Conservation (phyloP, 306 rosid genomes). For the Pyrus bretschneideri region DNA sequence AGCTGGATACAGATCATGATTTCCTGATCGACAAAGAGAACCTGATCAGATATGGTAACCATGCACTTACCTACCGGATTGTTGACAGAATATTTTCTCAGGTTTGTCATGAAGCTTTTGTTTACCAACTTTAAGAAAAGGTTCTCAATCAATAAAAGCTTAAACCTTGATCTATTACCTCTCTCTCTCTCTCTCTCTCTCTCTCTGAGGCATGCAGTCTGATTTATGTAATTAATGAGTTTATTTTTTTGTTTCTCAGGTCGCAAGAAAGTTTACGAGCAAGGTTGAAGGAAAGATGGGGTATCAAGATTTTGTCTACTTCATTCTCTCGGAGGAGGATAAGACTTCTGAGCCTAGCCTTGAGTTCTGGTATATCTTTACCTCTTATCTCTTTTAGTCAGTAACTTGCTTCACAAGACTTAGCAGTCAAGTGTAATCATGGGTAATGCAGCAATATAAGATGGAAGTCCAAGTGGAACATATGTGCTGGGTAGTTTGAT, state of each 20-base stretch:
- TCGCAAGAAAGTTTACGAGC: slow-evolving; percentile 88
- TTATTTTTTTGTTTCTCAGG: slow-evolving; percentile 39
- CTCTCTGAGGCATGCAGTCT: background rate
- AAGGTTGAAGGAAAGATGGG: slow-evolving; percentile 98
- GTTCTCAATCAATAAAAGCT: background rate
- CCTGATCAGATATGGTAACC: slow-evolving; percentile 97
- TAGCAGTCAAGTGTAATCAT: background rate
- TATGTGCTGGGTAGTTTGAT: background rate
- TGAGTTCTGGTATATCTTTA: slow-evolving; percentile 75
- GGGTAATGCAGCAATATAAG: background rate
- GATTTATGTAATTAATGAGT: slow-evolving; percentile 11
- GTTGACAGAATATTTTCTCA: slow-evolving; percentile 99
- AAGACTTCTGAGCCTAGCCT: slow-evolving; percentile 95
- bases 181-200: background rate
- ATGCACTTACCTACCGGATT: slow-evolving; percentile 94
- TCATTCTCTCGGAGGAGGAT: slow-evolving; percentile 96
- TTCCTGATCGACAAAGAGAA: slow-evolving; percentile 97
- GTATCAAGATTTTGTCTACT: slow-evolving; percentile 97
- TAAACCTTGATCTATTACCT: background rate
- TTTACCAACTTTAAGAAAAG: slow-evolving; percentile 9
- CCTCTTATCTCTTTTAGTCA: slow-evolving; percentile 11
- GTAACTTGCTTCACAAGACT: slow-evolving; percentile 9
- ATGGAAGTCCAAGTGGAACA: background rate
- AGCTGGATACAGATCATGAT: slow-evolving; percentile 98
- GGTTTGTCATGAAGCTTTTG: slow-evolving; percentile 44